A percentile compares a stretch with the other conserved stretches of the same genome.
These are phyloP conservation scores for Talaromyces thailandensis DNA, from an alignment of 495 filamentous ascomycete species.

Conservation along the genomic window DNA sequence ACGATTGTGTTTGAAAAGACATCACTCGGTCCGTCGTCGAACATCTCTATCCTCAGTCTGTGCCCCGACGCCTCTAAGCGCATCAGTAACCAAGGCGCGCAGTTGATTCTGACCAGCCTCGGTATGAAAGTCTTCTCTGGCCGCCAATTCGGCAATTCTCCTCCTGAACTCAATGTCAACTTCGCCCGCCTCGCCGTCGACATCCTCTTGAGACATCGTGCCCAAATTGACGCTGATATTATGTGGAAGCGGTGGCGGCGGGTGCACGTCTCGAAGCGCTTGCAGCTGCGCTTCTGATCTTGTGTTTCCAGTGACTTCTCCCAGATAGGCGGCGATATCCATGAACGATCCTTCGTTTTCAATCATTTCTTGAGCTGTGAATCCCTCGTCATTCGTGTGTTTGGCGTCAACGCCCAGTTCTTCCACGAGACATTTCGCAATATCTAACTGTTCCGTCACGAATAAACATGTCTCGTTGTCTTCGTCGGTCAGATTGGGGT, in stretches of 20 bases:
- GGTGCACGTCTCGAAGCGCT: conserved; percentile 13
- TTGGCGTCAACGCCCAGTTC: conserved; percentile 63
- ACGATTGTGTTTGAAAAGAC: neutral
- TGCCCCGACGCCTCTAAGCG: conserved; percentile 45
- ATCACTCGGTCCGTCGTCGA: conserved; percentile 48
- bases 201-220: conserved; percentile 53
- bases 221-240: conserved; percentile 61
- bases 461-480: conserved; percentile 91
- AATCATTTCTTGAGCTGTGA: conserved; percentile 65
- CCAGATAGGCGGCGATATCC: conserved; percentile 58
- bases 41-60: conserved; percentile 49
- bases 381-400: conserved; percentile 52
- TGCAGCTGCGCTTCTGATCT: conserved; percentile 16
- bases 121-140: conserved; percentile 61
- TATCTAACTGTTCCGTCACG: conserved; percentile 65
- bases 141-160: conserved; percentile 68
- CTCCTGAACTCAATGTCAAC: conserved; percentile 65
- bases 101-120: conserved; percentile 62
- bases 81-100: conserved; percentile 61
- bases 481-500: conserved; percentile 73
- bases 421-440: conserved; percentile 69
- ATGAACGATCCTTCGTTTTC: conserved; percentile 61
- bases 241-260: conserved; percentile 48
- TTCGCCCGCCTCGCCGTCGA: conserved; percentile 27
- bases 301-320: conserved; percentile 12